Conservation (phyloP, 768 basidiomycete genomes). For the Boletus eberwhitei region DNA sequence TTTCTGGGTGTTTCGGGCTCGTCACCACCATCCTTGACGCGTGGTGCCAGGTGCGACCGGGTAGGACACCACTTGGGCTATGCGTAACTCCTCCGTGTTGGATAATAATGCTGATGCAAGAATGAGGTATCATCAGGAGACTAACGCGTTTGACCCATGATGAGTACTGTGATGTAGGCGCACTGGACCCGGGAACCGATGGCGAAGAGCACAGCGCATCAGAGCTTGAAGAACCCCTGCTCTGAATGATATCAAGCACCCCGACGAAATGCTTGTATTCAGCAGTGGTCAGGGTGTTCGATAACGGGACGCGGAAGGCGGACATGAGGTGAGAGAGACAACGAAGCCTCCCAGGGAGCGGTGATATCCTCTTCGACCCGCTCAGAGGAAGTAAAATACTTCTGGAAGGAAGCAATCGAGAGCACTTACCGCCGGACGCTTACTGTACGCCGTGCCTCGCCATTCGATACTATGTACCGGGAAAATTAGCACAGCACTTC, state of each 20-base stretch:
- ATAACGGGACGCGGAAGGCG: too few species aligned
- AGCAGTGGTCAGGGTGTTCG: too few species aligned
- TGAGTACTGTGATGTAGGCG: not conserved
- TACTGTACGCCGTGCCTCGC: not conserved
- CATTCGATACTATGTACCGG: not conserved
- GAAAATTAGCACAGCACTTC: not conserved
- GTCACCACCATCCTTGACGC: not conserved
- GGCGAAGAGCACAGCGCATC: not conserved
- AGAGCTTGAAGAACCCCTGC: not conserved
- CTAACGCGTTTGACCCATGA: not conserved
- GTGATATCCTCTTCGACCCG: not conserved
- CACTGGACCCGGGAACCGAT: not conserved
- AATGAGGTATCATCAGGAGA: not conserved
- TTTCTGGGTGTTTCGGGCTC: not conserved
- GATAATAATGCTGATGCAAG: too few species aligned
- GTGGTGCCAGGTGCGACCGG: not conserved
- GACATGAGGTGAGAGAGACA: too few species aligned
- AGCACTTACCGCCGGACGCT: not conserved
- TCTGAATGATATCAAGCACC: not conserved
- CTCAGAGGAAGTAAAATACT: not conserved
- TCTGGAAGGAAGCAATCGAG: not conserved
- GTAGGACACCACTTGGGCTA: not conserved
- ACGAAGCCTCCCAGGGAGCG: too few species aligned
- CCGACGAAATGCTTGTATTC: too few species aligned
- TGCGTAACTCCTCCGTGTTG: not conserved